A percentile compares a stretch with the other conserved stretches of the same genome.
These are phyloP conservation scores for Pythium pectinolyticum DNA, from an alignment of 352 stramenopile genomes.

Conservation along the genomic window DNA sequence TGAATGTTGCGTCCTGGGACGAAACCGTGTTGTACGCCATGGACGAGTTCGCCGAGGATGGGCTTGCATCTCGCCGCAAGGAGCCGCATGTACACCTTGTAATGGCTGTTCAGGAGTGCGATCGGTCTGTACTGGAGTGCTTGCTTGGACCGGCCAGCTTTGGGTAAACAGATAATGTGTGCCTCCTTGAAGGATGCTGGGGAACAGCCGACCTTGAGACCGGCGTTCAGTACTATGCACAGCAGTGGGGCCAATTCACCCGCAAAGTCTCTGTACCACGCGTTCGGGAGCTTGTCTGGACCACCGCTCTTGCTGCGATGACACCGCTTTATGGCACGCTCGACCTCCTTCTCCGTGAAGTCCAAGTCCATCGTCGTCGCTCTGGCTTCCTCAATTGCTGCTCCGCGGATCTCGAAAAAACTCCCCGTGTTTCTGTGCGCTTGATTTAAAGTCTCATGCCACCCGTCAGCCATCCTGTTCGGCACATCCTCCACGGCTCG, in stretches of 20 bases:
- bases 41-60: neutral
- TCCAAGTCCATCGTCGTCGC: neutral
- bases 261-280: neutral
- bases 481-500: neutral
- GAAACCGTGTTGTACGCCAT: neutral
- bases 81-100: slow-evolving; percentile 6
- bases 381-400: neutral
- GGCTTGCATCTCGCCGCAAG: neutral
- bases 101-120: slow-evolving; percentile 15
- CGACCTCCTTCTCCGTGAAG: neutral
- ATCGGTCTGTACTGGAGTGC: slow-evolving; percentile 1
- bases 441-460: neutral
- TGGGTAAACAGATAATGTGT: neutral
- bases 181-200: neutral
- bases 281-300: neutral
- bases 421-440: neutral
- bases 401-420: neutral
- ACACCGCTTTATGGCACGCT: neutral
- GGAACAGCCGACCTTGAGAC: neutral
- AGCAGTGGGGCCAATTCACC: neutral
- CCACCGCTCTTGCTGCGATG: neutral
- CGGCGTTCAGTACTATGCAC: neutral
- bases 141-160: neutral
- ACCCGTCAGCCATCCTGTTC: neutral
- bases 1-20: slow-evolving; percentile 7